Conservation (phyloP, 2,329 filamentous ascomycete species). For the Colletotrichum sp. region DNA sequence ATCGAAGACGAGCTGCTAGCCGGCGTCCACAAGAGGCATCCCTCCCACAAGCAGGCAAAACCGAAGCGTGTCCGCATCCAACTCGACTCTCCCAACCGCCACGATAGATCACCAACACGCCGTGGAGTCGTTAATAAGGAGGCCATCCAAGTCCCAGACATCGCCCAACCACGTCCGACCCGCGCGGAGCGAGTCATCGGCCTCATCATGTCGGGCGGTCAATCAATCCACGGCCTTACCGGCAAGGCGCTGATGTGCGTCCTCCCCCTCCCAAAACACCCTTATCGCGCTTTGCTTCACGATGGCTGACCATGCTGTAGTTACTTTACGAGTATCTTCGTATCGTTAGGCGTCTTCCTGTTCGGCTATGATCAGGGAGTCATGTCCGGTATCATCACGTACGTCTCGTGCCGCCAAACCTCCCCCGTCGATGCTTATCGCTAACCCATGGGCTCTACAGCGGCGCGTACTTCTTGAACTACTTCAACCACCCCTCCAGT, state of each 20-base stretch:
- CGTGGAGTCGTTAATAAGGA: constrained; percentile 66
- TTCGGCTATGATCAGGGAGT: constrained; percentile 92
- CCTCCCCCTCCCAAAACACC: neutral
- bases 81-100: constrained; percentile 44
- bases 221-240: constrained; percentile 87
- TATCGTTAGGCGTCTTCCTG: constrained; percentile 84
- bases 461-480: constrained; percentile 85
- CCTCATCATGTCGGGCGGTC: constrained; percentile 84
- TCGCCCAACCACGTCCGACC: constrained; percentile 66
- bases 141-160: constrained; percentile 81
- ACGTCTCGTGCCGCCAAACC: constrained; percentile 34
- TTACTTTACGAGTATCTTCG: constrained; percentile 93
- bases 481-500: constrained; percentile 87
- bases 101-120: constrained; percentile 37
- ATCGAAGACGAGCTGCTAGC: constrained; percentile 67
- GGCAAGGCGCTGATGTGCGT: constrained; percentile 90
- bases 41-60: constrained; percentile 39
- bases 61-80: constrained; percentile 76
- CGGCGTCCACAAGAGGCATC: constrained; percentile 49
- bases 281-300: neutral
- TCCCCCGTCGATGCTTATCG: neutral
- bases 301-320: constrained; percentile 48
- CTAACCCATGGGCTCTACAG: constrained; percentile 48
- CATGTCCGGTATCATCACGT: constrained; percentile 79
- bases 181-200: constrained; percentile 75